Conservation (phyloP, 78 protist genomes). For the Dictyostelium firmibasis region DNA sequence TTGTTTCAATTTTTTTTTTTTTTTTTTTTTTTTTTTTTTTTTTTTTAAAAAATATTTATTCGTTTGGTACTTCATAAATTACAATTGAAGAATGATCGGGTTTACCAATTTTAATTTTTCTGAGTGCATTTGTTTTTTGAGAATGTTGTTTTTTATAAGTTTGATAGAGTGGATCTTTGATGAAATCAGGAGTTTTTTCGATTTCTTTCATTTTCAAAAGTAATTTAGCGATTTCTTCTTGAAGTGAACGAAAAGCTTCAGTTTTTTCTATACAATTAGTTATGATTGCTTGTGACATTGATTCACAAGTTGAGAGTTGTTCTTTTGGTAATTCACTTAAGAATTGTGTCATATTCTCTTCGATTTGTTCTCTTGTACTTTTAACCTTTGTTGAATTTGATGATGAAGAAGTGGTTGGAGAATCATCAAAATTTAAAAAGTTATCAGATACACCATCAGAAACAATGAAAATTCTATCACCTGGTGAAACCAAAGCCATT, state of each 20-base stretch:
- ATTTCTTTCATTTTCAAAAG: slow-evolving; percentile 56
- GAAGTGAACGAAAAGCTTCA: slow-evolving; percentile 32
- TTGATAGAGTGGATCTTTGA: slow-evolving; percentile 44
- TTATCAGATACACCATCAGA: slow-evolving; percentile 66
- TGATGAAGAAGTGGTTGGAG: not conserved
- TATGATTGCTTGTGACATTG: slow-evolving; percentile 46
- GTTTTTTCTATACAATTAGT: slow-evolving; percentile 66
- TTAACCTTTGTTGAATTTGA: not conserved
- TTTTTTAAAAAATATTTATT: not conserved
- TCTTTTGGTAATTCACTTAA: slow-evolving; percentile 5
- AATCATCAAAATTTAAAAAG: slow-evolving; percentile 36
- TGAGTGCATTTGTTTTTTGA: not conserved
- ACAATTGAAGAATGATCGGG: slow-evolving; percentile 75
- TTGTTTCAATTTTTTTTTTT: not conserved
- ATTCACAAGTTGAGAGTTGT: not conserved
- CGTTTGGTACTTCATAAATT: slow-evolving; percentile 32
- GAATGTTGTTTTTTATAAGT: slow-evolving; percentile 12
- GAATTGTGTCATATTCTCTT: slow-evolving; percentile 32
- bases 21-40: not conserved
- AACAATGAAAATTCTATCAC: slow-evolving; percentile 60
- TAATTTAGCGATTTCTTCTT: slow-evolving; percentile 27
- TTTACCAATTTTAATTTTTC: slow-evolving; percentile 65
- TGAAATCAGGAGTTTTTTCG: not conserved
- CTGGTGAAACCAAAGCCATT: slow-evolving; percentile 43
- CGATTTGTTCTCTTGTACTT: slow-evolving; percentile 43